phyloP scores from a whole-genome alignment of 331 rosid genomes.

The Cydonia oblonga region DNA sequence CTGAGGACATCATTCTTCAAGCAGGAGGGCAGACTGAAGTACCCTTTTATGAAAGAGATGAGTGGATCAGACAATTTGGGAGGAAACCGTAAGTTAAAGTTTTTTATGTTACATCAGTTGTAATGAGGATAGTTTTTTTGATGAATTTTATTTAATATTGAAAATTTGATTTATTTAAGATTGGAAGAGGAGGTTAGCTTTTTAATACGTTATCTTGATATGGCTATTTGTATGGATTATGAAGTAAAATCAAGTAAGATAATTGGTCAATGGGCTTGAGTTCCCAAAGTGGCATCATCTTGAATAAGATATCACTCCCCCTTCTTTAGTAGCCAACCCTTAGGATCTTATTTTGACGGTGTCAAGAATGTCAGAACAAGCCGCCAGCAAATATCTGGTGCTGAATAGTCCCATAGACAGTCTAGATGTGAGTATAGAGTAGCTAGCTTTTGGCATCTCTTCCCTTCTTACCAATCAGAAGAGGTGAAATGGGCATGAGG shows the following conservation, averaged over 20 bases:
- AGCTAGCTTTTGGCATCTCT: not conserved
- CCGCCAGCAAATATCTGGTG: not conserved
- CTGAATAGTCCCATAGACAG: not conserved
- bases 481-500: not conserved
- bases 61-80: constrained; percentile 63
- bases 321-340: not conserved
- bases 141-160: not conserved
- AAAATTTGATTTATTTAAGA: not conserved
- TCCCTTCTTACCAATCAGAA: not conserved
- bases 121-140: not conserved
- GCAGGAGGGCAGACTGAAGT: constrained; percentile 46
- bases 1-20: constrained; percentile 56
- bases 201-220: not conserved
- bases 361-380: not conserved
- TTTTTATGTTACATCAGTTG: not conserved
- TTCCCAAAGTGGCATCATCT: not conserved
- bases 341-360: not conserved
- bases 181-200: not conserved
- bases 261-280: not conserved
- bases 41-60: constrained; percentile 73
- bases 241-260: not conserved
- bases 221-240: not conserved
- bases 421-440: not conserved
- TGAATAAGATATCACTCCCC: not conserved
- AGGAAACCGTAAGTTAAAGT: constrained; percentile 59